A percentile compares a stretch with the other conserved stretches of the same genome.
Evolutionary conservation across 345 rosid genomes (phyloP).

Genomic region (Excoecaria agallocha): DNA sequence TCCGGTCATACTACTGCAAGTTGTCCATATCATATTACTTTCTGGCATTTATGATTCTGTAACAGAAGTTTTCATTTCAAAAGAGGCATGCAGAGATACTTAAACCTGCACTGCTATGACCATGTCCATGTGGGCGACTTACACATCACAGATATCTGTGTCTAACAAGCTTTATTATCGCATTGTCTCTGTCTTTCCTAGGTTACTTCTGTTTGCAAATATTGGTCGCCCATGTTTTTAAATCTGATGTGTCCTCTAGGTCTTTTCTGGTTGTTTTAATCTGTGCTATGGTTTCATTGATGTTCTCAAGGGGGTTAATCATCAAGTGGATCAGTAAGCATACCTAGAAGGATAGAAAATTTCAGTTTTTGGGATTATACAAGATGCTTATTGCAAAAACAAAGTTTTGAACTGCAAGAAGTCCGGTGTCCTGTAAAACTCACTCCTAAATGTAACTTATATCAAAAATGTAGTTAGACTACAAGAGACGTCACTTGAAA

Average conservation of each 20-base stretch:
- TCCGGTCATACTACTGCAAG: neutral
- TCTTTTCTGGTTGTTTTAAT: no score
- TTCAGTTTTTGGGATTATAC: neutral
- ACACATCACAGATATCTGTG: no score
- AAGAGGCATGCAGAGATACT: neutral
- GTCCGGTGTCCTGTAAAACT: neutral
- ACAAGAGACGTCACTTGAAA: neutral
- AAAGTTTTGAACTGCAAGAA: neutral
- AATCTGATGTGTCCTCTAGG: no score
- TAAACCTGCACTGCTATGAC: neutral
- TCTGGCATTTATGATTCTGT: neutral
- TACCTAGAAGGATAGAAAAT: no score
- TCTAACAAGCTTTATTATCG: neutral
- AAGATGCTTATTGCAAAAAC: neutral
- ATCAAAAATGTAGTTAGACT: neutral
- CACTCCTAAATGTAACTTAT: neutral
- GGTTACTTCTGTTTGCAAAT: neutral
- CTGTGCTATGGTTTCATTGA: no score
- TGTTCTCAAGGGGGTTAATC: neutral
- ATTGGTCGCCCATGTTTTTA: no score
- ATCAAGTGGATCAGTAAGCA: neutral
- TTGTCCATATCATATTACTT: neutral
- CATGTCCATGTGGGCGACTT: neutral
- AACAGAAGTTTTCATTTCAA: neutral
- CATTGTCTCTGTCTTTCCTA: neutral